Base-by-base conservation (phyloP, 2,329 filamentous ascomycete genomes). In the Tolypocladium pustulatum region DNA sequence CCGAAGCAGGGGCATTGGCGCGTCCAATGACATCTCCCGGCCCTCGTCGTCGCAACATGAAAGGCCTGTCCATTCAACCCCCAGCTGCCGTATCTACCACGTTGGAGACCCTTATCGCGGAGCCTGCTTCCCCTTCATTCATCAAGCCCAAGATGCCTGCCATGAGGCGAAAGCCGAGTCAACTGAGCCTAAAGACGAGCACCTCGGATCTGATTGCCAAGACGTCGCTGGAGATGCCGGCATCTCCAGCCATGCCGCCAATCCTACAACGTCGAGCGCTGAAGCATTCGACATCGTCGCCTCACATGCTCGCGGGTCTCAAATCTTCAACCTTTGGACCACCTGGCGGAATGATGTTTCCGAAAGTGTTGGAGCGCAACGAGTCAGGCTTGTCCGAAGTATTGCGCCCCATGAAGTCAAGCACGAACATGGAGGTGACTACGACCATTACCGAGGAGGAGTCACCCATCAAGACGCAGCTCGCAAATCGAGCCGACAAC, bases 1-100 rank as follows among this genome's bases (percentile, higher is more conserved):
- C 75, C 61, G 74, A 79, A 63, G 64, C 73, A 59, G 68, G 66
- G 43, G 70, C 69, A n/a, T 68, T 76, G 34, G 77, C 77, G 62
- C 77, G 84, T 40, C 84, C 84, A 20, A 85, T 85, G 81, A 87
- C 85, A 25, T 87, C 85, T 27, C 85, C 87, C 9, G 85, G 84
- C 4, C 86, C 86, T 0, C 81, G 88, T 66, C 87, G 88, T n/a
- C 86, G 89, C 59, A 94, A 94, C 68, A 87, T 91, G 74, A 94
- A 94, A 73, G 89, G 89, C 43, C 79, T 94, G 5, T 91, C 88
- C 1, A 89, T 94, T 53, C 89, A 92, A 66, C 85, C 80, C 57
- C 87, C 77, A 0, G 77, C 81, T 54, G 73, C 72, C 13, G 68
- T 73, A 54, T 73, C 75, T 41, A 72, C 78, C 10, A 74, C 79